These are phyloP conservation scores for Lasiodiplodia citricola DNA, from an alignment of 2,329 filamentous ascomycete species.

Conservation along the genomic window DNA sequence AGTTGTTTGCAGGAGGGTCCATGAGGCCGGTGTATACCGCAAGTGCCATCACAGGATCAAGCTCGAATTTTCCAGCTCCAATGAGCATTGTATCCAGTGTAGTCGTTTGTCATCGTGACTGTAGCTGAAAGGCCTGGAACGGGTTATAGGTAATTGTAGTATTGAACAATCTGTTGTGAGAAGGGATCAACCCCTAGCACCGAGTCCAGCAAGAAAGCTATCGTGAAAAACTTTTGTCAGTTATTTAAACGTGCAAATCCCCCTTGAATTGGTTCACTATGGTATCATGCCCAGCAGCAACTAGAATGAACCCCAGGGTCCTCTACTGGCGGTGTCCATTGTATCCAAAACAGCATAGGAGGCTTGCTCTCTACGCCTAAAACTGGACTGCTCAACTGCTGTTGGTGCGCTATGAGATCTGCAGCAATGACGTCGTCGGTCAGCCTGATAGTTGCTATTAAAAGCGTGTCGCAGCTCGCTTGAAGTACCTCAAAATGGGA, in stretches of 20 bases:
- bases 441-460: no score
- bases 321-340: background rate
- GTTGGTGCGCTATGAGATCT: no score
- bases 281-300: background rate
- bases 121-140: background rate
- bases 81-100: background rate
- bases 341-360: background rate
- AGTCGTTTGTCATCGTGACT: background rate
- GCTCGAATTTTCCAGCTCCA: no score
- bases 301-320: background rate
- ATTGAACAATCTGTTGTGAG: background rate
- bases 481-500: no score
- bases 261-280: background rate
- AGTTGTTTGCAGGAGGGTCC: background rate
- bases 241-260: background rate
- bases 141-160: background rate
- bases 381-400: no score
- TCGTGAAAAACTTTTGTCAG: background rate
- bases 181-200: background rate
- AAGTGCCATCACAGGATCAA: background rate
- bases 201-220: background rate
- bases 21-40: conserved; percentile 1
- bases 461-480: no score
- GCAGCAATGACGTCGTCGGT: no score
- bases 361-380: no score